Conservation (phyloP, 1,139 yeast genomes). For the Blastobotrys petasosporus region DNA sequence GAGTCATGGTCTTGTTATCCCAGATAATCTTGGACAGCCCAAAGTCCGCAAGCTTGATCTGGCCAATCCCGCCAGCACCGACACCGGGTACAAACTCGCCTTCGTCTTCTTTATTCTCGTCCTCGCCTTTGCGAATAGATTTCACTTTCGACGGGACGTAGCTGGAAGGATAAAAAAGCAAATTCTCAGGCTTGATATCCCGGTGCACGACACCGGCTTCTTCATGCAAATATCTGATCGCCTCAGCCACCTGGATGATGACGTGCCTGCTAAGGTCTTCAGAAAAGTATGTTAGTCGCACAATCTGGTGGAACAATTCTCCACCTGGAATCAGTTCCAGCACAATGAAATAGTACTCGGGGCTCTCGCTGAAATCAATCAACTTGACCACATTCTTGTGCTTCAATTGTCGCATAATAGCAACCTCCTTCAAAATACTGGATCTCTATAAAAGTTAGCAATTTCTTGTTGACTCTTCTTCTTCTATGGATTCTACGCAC, state of each 20-base stretch:
- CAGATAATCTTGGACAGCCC: constrained; percentile 83
- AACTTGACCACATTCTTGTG: constrained; percentile 73
- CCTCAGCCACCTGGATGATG: constrained; percentile 75
- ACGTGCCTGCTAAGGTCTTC: constrained; percentile 83
- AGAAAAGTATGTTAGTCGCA: constrained; percentile 81
- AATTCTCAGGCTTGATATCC: constrained; percentile 91
- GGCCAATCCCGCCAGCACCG: constrained; percentile 90
- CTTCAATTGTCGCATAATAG: constrained; percentile 65
- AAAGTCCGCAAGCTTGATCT: constrained; percentile 84
- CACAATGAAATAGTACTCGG: constrained; percentile 65
- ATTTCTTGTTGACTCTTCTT: neutral
- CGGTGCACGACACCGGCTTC: constrained; percentile 85
- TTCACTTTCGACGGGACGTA: constrained; percentile 47
- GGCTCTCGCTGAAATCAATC: constrained; percentile 59
- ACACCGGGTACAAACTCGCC: constrained; percentile 69
- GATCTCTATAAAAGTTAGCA: constrained; percentile 35
- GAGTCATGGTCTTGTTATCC: constrained; percentile 66
- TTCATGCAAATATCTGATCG: constrained; percentile 75
- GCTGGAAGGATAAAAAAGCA: constrained; percentile 73
- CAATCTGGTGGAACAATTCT: constrained; percentile 89
- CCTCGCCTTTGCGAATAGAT: constrained; percentile 65
- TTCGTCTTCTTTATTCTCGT: constrained; percentile 72
- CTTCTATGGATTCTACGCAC: constrained; percentile 18
- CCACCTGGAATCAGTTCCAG: constrained; percentile 90
- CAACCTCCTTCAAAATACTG: constrained; percentile 74